A percentile compares a stretch with the other conserved stretches of the same genome.
Evolutionary conservation across 257 asterid genomes (phyloP).

Genomic region (Solanum appendiculatum): DNA sequence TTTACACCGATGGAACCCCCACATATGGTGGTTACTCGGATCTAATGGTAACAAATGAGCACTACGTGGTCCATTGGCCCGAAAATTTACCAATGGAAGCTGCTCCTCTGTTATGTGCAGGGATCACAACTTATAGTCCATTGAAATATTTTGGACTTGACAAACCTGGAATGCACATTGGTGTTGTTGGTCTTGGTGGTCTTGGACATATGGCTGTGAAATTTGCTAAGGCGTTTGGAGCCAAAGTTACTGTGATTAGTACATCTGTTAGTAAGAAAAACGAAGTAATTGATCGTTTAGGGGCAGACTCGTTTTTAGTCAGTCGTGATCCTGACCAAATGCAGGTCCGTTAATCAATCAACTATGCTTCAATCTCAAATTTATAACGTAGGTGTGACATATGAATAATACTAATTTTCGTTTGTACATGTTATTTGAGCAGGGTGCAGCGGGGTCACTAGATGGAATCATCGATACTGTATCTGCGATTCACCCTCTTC

Average conservation of each 20-base stretch:
- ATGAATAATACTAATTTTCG: no score
- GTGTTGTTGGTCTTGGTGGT: slow-evolving; percentile 24
- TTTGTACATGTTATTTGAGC: no score
- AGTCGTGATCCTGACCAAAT: slow-evolving; percentile 1
- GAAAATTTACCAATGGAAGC: slow-evolving; percentile 16
- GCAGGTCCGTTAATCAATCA: no score
- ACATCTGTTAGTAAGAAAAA: slow-evolving; percentile 10
- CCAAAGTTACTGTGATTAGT: slow-evolving; percentile 20
- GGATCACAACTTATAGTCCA: slow-evolving; percentile 17
- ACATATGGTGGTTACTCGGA: not conserved
- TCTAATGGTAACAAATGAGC: slow-evolving; percentile 15
- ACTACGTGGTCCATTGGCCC: slow-evolving; percentile 14
- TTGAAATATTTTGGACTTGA: no score
- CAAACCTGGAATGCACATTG: slow-evolving; percentile 15
- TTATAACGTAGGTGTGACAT: no score
- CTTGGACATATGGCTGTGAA: slow-evolving; percentile 20
- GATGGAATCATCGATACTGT: no score
- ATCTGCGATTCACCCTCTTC: no score
- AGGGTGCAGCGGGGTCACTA: no score
- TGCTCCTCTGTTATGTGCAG: slow-evolving; percentile 15
- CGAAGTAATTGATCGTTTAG: slow-evolving; percentile 3
- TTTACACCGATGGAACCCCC: no score
- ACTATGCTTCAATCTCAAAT: no score
- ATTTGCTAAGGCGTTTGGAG: slow-evolving; percentile 18
- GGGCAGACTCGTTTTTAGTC: slow-evolving; percentile 4